Percentiles rank a stretch among this genome's conserved stretches.
phyloP scores from a whole-genome alignment of 179 eudicot species.

The Nepenthes alata region DNA sequence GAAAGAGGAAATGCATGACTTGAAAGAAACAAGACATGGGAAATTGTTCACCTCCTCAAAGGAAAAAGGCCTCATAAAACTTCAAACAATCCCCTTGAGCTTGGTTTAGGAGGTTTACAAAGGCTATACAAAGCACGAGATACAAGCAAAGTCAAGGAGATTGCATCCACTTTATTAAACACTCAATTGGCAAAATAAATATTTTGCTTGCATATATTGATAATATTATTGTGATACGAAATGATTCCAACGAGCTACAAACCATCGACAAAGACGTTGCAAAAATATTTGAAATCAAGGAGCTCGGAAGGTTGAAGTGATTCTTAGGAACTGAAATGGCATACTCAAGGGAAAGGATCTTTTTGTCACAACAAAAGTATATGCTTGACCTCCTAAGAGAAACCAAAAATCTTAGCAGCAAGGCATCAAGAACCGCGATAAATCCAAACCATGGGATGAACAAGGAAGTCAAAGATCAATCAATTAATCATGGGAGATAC shows the following conservation, averaged over 20 bases:
- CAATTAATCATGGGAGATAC: background rate
- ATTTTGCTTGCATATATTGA: background rate
- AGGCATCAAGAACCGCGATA: background rate
- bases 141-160: background rate
- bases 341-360: background rate
- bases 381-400: background rate
- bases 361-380: background rate
- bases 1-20: background rate
- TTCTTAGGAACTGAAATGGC: background rate
- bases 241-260: background rate
- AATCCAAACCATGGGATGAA: background rate
- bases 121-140: background rate
- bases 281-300: background rate
- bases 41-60: background rate
- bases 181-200: background rate
- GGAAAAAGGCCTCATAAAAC: background rate
- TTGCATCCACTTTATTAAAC: background rate
- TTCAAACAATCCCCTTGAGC: background rate
- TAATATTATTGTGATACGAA: background rate
- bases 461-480: background rate
- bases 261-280: background rate
- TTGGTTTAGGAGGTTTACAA: background rate
- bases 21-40: too few relatives aligned
- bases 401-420: background rate
- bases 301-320: background rate